Percentiles rank a stretch among this genome's conserved stretches.
These are phyloP conservation scores for Barnettozyma salicaria DNA, from an alignment of 805 yeast species.

Conservation along the genomic window DNA sequence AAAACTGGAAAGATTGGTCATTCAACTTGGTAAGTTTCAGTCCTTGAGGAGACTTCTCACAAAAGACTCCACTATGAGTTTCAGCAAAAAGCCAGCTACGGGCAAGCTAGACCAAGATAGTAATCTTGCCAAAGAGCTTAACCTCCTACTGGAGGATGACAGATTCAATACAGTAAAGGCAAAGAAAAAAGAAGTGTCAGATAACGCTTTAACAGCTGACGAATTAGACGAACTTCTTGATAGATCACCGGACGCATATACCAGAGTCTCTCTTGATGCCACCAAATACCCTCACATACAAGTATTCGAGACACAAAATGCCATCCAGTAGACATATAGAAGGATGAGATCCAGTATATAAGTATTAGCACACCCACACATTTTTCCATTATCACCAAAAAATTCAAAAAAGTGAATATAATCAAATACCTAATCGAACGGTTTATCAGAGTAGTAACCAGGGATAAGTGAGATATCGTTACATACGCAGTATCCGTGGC, in stretches of 20 bases:
- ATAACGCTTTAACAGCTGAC: conserved; percentile 20
- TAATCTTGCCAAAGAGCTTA: conserved; percentile 35
- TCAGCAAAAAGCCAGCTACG: conserved; percentile 16
- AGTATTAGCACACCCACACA: no score
- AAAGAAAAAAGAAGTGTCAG: conserved; percentile 18
- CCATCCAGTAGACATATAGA: conserved; percentile 12
- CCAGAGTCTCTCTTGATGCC: conserved; percentile 19
- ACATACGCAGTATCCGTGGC: background rate
- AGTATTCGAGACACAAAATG: conserved; percentile 34
- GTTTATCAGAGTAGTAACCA: no score
- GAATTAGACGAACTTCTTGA: conserved; percentile 48
- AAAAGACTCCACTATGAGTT: conserved; percentile 25
- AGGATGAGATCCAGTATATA: background rate
- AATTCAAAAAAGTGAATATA: background rate
- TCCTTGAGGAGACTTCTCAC: conserved; percentile 34
- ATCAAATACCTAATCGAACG: no score
- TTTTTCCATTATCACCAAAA: background rate
- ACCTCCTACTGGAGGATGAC: conserved; percentile 35
- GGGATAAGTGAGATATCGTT: background rate
- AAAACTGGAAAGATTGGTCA: conserved; percentile 68
- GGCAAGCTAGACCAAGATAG: conserved; percentile 25
- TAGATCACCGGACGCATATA: conserved; percentile 40
- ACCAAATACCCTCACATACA: conserved; percentile 31
- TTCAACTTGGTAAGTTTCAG: conserved; percentile 56
- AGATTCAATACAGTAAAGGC: conserved; percentile 33